These are phyloP conservation scores for Taphrina betulina DNA, from an alignment of 1,139 yeast species.

Conservation along the genomic window DNA sequence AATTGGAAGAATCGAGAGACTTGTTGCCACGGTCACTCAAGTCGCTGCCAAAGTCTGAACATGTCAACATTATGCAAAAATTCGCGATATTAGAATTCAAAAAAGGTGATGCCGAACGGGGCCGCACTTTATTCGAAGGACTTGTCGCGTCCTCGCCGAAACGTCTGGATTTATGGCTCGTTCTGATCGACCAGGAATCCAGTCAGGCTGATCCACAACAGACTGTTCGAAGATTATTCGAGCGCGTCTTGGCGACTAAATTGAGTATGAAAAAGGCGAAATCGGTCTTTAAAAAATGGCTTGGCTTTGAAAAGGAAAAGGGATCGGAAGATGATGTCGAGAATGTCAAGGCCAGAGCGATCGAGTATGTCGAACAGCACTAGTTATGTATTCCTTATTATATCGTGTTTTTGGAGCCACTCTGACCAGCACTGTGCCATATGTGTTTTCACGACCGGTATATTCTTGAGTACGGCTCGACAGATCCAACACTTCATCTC, in stretches of 20 bases:
- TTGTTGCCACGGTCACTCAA: constrained; percentile 71
- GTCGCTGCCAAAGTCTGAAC: constrained; percentile 69
- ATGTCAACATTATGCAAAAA: constrained; percentile 76
- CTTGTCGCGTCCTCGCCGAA: constrained; percentile 85
- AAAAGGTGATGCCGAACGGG: constrained; percentile 90
- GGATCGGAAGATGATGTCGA: constrained; percentile 72
- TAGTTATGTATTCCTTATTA: background rate
- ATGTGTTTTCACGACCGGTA: background rate
- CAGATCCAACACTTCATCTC: constrained; percentile 10
- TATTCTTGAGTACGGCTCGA: background rate
- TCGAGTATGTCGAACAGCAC: constrained; percentile 57
- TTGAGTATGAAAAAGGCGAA: constrained; percentile 89
- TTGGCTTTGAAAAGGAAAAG: constrained; percentile 59
- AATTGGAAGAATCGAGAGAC: constrained; percentile 63
- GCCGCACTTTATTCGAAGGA: constrained; percentile 91
- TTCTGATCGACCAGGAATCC: constrained; percentile 89
- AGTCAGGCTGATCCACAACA: too few species aligned
- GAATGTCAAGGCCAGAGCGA: constrained; percentile 87
- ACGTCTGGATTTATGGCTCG: constrained; percentile 91
- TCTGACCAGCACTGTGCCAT: constrained; percentile 1
- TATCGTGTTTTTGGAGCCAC: constrained; percentile 1
- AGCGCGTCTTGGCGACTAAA: constrained; percentile 68
- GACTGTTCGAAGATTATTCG: constrained; percentile 64
- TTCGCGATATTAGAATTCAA: constrained; percentile 85
- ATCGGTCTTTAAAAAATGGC: constrained; percentile 91